Evolutionary conservation across 768 basidiomycete genomes (phyloP).

Genomic region (Lentinula sp.): DNA sequence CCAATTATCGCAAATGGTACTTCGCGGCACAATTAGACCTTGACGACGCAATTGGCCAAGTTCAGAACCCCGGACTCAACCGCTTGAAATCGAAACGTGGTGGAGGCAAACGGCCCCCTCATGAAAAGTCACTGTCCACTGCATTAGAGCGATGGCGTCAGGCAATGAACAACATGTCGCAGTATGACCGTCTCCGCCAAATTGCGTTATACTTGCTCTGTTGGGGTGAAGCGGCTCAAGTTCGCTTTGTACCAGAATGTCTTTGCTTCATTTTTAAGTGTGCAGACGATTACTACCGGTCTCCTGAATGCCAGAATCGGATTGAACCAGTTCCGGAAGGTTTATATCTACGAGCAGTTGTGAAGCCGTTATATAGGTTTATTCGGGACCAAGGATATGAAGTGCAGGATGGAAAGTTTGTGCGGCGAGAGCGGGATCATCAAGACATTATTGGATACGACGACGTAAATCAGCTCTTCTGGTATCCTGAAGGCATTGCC

Average conservation of each 20-base stretch:
- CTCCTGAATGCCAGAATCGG: constrained; percentile 93
- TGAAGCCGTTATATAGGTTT: constrained; percentile 94
- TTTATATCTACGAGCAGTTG: constrained; percentile 83
- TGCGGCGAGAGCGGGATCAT: constrained; percentile 89
- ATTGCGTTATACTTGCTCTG: constrained; percentile 92
- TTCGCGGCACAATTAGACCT: constrained; percentile 98
- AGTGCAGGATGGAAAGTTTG: constrained; percentile 91
- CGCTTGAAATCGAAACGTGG: constrained; percentile 69
- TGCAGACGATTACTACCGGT: constrained; percentile 98
- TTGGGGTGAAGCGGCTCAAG: constrained; percentile 98
- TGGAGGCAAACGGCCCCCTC: constrained; percentile 43
- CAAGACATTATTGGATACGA: constrained; percentile 96
- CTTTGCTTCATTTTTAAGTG: constrained; percentile 99
- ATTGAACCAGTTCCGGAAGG: constrained; percentile 93
- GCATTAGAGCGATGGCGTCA: constrained; percentile 93
- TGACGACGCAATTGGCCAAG: constrained; percentile 91
- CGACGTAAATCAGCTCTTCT: constrained; percentile 98
- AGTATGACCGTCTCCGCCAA: constrained; percentile 95
- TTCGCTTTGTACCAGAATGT: constrained; percentile 94
- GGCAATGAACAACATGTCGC: constrained; percentile 98
- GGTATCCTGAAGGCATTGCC: constrained; percentile 98
- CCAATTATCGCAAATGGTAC: constrained; percentile 99
- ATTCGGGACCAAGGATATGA: constrained; percentile 98
- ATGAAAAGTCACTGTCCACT: constrained; percentile 63
- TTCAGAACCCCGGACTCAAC: constrained; percentile 85